These are phyloP conservation scores for Lentinus polychrous DNA, from an alignment of 1,284 basidiomycete genomes.

Conservation along the genomic window DNA sequence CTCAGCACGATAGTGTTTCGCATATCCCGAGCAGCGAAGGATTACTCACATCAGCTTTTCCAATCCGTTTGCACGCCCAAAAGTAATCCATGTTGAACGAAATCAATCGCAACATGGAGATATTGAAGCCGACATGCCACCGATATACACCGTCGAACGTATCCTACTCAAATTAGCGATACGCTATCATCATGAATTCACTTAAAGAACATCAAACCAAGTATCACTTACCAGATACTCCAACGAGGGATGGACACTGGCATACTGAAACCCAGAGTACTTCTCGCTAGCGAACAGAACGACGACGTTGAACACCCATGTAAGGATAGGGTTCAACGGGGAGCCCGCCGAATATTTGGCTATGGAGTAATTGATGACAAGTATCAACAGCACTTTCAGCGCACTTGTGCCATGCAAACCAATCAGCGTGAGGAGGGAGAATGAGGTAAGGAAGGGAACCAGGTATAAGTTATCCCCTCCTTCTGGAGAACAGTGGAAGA, in stretches of 20 bases:
- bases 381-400: conserved; percentile 73
- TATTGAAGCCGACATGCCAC: conserved; percentile 96
- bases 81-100: conserved; percentile 92
- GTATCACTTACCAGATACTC: conserved; percentile 40
- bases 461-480: conserved; percentile 14
- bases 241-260: conserved; percentile 48
- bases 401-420: conserved; percentile 84
- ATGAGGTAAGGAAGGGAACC: conserved; percentile 25
- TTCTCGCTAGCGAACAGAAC: conserved; percentile 78
- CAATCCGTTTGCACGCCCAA: conserved; percentile 57
- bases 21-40: background rate
- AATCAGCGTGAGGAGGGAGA: conserved; percentile 63
- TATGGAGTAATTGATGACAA: conserved; percentile 67
- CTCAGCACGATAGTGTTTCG: conserved; percentile 6
- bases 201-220: conserved; percentile 21
- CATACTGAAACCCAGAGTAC: conserved; percentile 73
- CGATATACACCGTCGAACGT: conserved; percentile 61
- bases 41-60: conserved; percentile 36
- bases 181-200: background rate
- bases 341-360: conserved; percentile 41
- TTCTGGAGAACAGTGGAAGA: background rate
- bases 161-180: conserved; percentile 47
- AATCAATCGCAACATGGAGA: conserved; percentile 91
- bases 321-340: conserved; percentile 42
- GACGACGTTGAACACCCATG: conserved; percentile 73